These are phyloP conservation scores for Amanita jacksonii DNA, from an alignment of 768 basidiomycete species.

Conservation along the genomic window DNA sequence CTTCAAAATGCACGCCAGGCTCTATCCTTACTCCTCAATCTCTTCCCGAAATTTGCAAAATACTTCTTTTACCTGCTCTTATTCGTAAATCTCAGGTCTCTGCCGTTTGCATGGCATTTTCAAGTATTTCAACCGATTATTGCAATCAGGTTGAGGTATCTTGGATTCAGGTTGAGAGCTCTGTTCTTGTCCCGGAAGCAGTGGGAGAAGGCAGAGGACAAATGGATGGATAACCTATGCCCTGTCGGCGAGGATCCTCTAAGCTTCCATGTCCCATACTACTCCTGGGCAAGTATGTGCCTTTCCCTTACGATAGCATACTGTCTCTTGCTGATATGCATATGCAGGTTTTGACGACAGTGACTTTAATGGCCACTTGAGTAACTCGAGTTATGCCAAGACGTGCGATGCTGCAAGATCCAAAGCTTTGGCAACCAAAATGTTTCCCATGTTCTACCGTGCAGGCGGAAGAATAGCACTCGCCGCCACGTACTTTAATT, in stretches of 20 bases:
- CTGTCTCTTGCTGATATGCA: not conserved
- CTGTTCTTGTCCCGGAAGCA: slow-evolving; percentile 26
- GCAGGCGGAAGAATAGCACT: slow-evolving; percentile 57
- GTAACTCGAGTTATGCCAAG: slow-evolving; percentile 78
- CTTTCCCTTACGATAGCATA: too few species aligned
- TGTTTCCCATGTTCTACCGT: slow-evolving; percentile 49
- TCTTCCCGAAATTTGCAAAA: slow-evolving; percentile 21
- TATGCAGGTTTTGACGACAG: slow-evolving; percentile 51
- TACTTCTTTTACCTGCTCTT: slow-evolving; percentile 37
- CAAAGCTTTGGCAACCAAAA: slow-evolving; percentile 32
- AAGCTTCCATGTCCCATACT: slow-evolving; percentile 28
- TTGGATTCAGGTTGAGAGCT: slow-evolving; percentile 23
- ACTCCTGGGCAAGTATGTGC: slow-evolving; percentile 50
- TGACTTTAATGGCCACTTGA: slow-evolving; percentile 68
- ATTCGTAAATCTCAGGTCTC: slow-evolving; percentile 49
- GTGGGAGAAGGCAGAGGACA: slow-evolving; percentile 23
- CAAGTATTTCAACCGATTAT: slow-evolving; percentile 45
- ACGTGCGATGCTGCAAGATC: slow-evolving; percentile 40
- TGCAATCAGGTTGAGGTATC: slow-evolving; percentile 22
- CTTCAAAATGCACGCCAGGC: too few species aligned
- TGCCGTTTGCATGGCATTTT: slow-evolving; percentile 59
- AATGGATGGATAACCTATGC: slow-evolving; percentile 38
- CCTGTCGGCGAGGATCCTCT: slow-evolving; percentile 54
- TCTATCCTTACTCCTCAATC: not conserved
- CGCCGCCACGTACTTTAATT: slow-evolving; percentile 61